These are phyloP conservation scores for Podila verticillata DNA, from an alignment of 192 early-diverging fungal species.

Conservation along the genomic window DNA sequence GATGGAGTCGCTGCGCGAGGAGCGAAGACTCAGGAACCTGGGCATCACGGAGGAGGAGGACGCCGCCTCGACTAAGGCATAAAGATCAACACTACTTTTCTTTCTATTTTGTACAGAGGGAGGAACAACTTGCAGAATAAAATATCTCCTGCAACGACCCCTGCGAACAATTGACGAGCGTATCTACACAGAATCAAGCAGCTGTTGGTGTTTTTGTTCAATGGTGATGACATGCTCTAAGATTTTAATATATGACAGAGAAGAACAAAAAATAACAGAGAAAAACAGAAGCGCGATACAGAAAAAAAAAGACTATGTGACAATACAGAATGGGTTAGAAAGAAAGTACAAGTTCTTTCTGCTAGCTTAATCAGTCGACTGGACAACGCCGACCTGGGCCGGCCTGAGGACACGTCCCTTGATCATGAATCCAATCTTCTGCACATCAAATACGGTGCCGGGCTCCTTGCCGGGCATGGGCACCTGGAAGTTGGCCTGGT, in stretches of 20 bases:
- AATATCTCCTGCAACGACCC: too few species aligned
- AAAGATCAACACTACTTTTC: background rate
- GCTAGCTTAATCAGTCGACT: conserved; percentile 23
- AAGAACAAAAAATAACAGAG: background rate
- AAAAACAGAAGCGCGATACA: background rate
- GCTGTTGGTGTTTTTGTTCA: too few species aligned
- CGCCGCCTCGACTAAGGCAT: background rate
- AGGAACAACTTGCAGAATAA: too few species aligned
- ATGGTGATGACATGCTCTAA: background rate
- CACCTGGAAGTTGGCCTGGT: conserved; percentile 96
- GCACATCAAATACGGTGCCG: conserved; percentile 87
- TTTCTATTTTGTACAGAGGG: background rate
- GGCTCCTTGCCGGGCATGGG: conserved; percentile 89
- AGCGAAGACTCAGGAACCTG: conserved; percentile 37
- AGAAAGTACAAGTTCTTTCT: background rate
- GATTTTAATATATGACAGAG: conserved; percentile 1
- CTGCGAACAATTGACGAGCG: too few species aligned
- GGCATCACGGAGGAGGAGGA: conserved; percentile 40
- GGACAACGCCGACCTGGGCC: conserved; percentile 96
- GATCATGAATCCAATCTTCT: conserved; percentile 94
- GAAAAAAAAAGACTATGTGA: background rate
- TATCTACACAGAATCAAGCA: too few species aligned
- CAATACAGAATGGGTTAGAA: background rate
- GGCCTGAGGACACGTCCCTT: conserved; percentile 93
- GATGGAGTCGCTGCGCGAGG: conserved; percentile 43